Percentiles rank a stretch among this genome's conserved stretches.
Evolutionary conservation across 768 basidiomycete genomes (phyloP).

Genomic region (Tricholoma bakamatsutake): DNA sequence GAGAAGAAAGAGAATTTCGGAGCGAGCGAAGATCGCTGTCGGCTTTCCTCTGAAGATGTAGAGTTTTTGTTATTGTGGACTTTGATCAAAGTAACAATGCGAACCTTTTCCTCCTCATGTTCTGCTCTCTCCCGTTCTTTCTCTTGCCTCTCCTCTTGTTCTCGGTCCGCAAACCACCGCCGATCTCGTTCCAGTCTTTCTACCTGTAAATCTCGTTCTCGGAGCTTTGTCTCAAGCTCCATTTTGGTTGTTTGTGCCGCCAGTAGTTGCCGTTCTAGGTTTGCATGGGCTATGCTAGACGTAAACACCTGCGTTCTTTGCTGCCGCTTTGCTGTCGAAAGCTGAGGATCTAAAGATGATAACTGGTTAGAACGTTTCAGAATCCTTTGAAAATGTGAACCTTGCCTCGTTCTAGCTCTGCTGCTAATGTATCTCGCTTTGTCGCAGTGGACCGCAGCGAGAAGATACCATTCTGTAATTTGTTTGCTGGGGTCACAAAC

Average conservation of each 20-base stretch:
- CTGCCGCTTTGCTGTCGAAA: slow-evolving; percentile 61
- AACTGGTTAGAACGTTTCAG: slow-evolving; percentile 1
- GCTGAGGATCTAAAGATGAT: slow-evolving; percentile 48
- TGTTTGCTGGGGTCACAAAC: background rate
- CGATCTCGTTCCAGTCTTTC: slow-evolving; percentile 68
- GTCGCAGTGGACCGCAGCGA: background rate
- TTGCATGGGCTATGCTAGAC: slow-evolving; percentile 53
- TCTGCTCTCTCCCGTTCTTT: slow-evolving; percentile 51
- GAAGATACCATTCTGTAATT: background rate
- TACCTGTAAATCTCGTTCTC: slow-evolving; percentile 56
- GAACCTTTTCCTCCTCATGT: slow-evolving; percentile 56
- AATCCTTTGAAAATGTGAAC: background rate
- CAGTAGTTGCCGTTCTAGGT: slow-evolving; percentile 63
- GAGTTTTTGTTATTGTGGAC: background rate
- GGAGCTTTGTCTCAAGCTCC: slow-evolving; percentile 62
- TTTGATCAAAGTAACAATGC: slow-evolving; percentile 9
- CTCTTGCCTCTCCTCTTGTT: slow-evolving; percentile 62
- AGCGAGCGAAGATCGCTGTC: slow-evolving; percentile 49
- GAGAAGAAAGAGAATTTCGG: slow-evolving; percentile 38
- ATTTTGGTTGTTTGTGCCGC: slow-evolving; percentile 54
- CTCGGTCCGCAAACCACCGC: slow-evolving; percentile 61
- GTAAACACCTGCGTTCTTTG: slow-evolving; percentile 61
- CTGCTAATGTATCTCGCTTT: slow-evolving; percentile 4
- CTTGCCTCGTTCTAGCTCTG: slow-evolving; percentile 7
- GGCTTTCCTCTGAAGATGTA: slow-evolving; percentile 33